Evolutionary conservation across 306 rosid genomes (phyloP), one percentile per base, ranked within the genome.

Genomic region (Quercus suber): DNA sequence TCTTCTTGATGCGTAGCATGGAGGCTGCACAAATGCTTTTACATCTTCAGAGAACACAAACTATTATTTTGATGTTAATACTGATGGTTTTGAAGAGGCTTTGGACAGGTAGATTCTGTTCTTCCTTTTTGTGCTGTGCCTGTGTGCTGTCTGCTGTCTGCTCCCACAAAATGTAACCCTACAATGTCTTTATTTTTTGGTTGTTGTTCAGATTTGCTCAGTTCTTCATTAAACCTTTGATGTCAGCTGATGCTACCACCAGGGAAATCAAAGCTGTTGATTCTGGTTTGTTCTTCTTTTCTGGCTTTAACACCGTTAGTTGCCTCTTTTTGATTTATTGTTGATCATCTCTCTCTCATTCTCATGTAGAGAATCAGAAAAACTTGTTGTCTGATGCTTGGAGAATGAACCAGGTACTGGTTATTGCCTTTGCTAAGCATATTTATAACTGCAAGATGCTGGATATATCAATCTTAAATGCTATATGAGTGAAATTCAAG

Each of bases 251-350:
- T 84, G 99, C 99, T 79, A 95, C 99, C 78, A 91, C 14, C 72
- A 91, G 99, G 89, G 98, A 95, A 81, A 95, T 95, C 67, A 95
- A 93, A 89, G 98, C 99, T 73, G 98, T 95, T 84, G 97, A 95
- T 90, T 93, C 99, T 86, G 99, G 99, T 92, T 73, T 76, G 88
- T 56, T n/a, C 27, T 76, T 81, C 27, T 72, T 70, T 52, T 23
- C 68, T 73, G 37, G 27, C 70, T 68, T 76, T 49, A 53, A 41
- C 27, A 18, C 37, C 58, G 80, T 43, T 41, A 65, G 73, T 17
- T 77, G 76, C 73, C 18, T 63, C 37, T 14, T 21, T 64, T 73
- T 73, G 0, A 73, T 11, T 15, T 14, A 19, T 45, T 23, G 8
- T 43, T 73, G 11, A 65, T 58, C 11, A 35, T 31, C 30, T 55